A percentile compares a stretch with the other conserved stretches of the same genome.
These are phyloP conservation scores for Pistacia atlantica DNA, from an alignment of 345 rosid species.

Conservation along the genomic window DNA sequence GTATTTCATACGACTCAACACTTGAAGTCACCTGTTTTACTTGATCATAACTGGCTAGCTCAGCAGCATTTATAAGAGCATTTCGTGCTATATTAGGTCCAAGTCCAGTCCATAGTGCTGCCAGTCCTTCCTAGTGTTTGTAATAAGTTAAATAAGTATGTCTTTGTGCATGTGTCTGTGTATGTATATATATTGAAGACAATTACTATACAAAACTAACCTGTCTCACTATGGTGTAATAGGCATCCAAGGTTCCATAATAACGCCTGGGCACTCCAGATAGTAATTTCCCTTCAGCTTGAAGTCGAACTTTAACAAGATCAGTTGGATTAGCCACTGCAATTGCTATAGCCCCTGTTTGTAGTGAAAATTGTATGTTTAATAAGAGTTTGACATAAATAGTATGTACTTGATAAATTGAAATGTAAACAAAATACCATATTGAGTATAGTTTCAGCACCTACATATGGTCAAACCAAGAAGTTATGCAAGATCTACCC, in stretches of 20 bases:
- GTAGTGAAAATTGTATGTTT: conserved; percentile 5
- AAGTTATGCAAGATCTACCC: conserved; percentile 13
- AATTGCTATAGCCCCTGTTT: conserved; percentile 89
- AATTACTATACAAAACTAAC: conserved; percentile 37
- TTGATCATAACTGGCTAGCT: conserved; percentile 97
- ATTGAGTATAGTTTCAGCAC: background rate
- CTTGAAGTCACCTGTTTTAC: conserved; percentile 65
- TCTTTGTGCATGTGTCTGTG: too few species aligned
- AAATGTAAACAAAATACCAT: conserved; percentile 5
- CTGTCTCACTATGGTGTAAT: conserved; percentile 72
- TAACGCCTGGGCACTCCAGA: conserved; percentile 87
- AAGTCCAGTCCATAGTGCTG: conserved; percentile 93
- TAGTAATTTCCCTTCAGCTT: conserved; percentile 90
- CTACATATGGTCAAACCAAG: conserved; percentile 9
- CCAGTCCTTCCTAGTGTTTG: conserved; percentile 67
- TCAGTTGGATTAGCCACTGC: conserved; percentile 94
- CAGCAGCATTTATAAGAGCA: conserved; percentile 97
- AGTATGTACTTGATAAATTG: background rate
- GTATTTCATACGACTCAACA: background rate
- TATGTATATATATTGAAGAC: too few species aligned
- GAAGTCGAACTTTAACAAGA: conserved; percentile 94
- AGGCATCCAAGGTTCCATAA: conserved; percentile 86
- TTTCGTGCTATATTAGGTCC: conserved; percentile 96
- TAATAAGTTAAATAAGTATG: background rate
- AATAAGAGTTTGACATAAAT: conserved; percentile 8